Conservation (phyloP, 2,329 filamentous ascomycete genomes). For the Albifimbria verrucaria region DNA sequence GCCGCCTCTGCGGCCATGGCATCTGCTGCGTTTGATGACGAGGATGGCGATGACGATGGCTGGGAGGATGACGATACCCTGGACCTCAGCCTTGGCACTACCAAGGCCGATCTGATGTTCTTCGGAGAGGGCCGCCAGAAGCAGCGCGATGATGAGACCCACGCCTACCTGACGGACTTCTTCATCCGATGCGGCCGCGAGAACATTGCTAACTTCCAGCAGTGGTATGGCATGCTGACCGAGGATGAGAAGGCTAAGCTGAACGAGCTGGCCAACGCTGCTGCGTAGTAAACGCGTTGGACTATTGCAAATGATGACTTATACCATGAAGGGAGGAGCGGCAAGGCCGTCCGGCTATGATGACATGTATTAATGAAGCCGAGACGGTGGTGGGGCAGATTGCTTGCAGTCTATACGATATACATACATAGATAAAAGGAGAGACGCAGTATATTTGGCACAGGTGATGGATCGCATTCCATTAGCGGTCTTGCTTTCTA, state of each 20-base stretch:
- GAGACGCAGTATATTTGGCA: neutral
- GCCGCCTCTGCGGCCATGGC: constrained; percentile 62
- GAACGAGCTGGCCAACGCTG: constrained; percentile 44
- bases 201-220: constrained; percentile 52
- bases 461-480: neutral
- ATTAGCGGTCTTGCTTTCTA: neutral
- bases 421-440: neutral
- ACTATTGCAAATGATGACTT: too few relatives aligned
- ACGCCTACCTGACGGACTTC: constrained; percentile 78
- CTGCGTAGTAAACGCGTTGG: constrained; percentile 28
- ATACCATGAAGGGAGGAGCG: too few relatives aligned
- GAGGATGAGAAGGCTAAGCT: constrained; percentile 56
- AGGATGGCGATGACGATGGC: constrained; percentile 72
- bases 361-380: too few relatives aligned
- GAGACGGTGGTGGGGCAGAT: neutral
- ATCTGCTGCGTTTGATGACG: constrained; percentile 56
- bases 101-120: constrained; percentile 77
- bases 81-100: constrained; percentile 68
- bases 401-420: neutral
- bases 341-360: too few relatives aligned
- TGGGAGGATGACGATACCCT: constrained; percentile 86
- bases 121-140: constrained; percentile 62
- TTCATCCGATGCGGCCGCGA: constrained; percentile 62
- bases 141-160: constrained; percentile 84
- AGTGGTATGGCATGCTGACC: constrained; percentile 54